Evolutionary conservation across 2,329 filamentous ascomycete genomes (phyloP).

Genomic region (Arachnopeziza araneosa): DNA sequence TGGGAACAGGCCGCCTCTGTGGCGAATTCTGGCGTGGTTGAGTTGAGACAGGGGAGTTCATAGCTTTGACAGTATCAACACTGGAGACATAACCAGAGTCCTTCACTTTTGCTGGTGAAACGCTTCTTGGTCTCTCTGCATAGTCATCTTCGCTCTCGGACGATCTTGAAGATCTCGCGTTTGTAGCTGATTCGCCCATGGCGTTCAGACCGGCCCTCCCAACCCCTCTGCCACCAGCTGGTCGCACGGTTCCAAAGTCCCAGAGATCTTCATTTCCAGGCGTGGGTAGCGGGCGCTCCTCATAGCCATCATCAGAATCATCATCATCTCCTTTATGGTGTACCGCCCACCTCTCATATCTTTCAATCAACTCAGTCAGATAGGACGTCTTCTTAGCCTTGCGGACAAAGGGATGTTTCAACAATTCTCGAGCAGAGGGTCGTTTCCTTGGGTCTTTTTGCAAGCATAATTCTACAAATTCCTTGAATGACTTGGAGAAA

Average conservation of each 20-base stretch:
- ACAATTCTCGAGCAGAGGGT: slow-evolving; percentile 77
- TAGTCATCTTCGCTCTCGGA: slow-evolving; percentile 46
- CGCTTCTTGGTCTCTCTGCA: slow-evolving; percentile 45
- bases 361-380: slow-evolving; percentile 89
- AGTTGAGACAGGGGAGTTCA: slow-evolving; percentile 36
- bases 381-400: slow-evolving; percentile 95
- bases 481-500: slow-evolving; percentile 78
- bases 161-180: slow-evolving; percentile 58
- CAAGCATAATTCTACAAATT: slow-evolving; percentile 78
- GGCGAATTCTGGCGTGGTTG: slow-evolving; percentile 55
- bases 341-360: slow-evolving; percentile 80
- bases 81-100: slow-evolving; percentile 32
- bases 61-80: slow-evolving; percentile 49
- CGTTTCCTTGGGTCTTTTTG: slow-evolving; percentile 85
- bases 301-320: slow-evolving; percentile 50
- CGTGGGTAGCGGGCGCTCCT: slow-evolving; percentile 39
- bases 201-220: slow-evolving; percentile 57
- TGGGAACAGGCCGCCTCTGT: slow-evolving; percentile 49
- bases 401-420: slow-evolving; percentile 86
- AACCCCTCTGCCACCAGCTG: slow-evolving; percentile 62
- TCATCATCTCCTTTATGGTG: slow-evolving; percentile 70
- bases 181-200: slow-evolving; percentile 77
- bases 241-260: slow-evolving; percentile 95
- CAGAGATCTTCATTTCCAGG: slow-evolving; percentile 78
- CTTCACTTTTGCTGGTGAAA: slow-evolving; percentile 47